Conservation (phyloP, 2,329 filamentous ascomycete species). For the Fusarium algeriense region DNA sequence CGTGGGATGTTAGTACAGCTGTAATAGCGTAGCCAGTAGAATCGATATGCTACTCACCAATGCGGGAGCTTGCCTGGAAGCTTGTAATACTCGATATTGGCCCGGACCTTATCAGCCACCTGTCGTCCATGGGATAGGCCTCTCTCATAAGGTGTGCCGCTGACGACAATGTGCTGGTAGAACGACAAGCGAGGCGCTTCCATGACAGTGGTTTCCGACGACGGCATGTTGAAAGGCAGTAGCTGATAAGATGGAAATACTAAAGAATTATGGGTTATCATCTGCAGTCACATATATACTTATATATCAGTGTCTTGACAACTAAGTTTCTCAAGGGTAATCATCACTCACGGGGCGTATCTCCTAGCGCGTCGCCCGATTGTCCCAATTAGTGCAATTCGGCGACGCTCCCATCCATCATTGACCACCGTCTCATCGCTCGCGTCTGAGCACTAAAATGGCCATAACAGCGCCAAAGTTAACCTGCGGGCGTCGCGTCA, state of each 20-base stretch:
- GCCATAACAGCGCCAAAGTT: not conserved
- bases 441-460: fast-evolving
- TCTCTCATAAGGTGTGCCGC: not conserved
- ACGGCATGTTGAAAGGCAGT: not conserved
- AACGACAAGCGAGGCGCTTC: not conserved
- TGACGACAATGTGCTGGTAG: not conserved
- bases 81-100: not conserved
- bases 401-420: not conserved
- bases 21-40: fast-evolving
- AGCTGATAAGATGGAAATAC: fast-evolving
- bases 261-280: not conserved
- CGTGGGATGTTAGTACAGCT: fast-evolving
- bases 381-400: not conserved
- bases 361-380: not conserved
- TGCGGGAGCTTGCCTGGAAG: not conserved
- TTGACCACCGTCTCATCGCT: fast-evolving
- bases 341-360: too few species aligned
- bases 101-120: not conserved
- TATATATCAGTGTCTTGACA: not conserved
- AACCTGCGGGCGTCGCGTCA: not conserved
- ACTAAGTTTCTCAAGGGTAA: too few species aligned
- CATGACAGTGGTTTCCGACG: not conserved
- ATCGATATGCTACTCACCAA: not conserved
- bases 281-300: not conserved
- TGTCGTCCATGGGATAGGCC: not conserved